Evolutionary conservation across 208 protist genomes (phyloP).

Genomic region (Trypanosoma rangeli): DNA sequence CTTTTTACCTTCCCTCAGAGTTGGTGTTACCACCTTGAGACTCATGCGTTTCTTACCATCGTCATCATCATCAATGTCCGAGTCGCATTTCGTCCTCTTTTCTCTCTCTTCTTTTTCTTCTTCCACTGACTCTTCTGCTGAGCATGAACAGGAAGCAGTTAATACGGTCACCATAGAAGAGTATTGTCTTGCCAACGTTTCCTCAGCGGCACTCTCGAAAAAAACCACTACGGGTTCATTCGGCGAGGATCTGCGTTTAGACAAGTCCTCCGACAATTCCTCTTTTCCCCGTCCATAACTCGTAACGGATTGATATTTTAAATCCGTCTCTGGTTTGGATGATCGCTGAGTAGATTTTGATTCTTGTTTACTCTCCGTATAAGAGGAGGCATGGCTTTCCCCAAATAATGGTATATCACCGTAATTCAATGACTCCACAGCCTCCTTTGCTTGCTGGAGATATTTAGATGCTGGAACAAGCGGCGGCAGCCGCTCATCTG

Average conservation of each 20-base stretch:
- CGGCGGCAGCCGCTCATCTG: not conserved
- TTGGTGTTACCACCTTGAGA: not conserved
- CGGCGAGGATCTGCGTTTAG: not conserved
- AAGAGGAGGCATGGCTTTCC: not conserved
- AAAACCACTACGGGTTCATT: not conserved
- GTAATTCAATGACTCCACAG: conserved; percentile 30
- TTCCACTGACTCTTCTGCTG: not conserved
- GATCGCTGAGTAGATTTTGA: not conserved
- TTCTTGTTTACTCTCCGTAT: not conserved
- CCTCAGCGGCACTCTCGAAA: not conserved
- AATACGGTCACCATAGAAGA: not conserved
- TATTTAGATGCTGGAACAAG: not conserved
- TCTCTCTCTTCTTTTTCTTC: not conserved
- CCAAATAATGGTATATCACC: conserved; percentile 8
- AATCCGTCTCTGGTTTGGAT: not conserved
- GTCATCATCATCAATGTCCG: not conserved
- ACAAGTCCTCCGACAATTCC: not conserved
- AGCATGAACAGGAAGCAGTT: not conserved
- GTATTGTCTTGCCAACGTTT: not conserved
- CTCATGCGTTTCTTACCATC: not conserved
- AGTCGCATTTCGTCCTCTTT: not conserved
- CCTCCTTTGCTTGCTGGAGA: conserved; percentile 14
- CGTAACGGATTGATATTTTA: not conserved
- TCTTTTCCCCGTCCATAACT: not conserved
- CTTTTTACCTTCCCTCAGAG: not conserved